Evolutionary conservation across 2,329 filamentous ascomycete species (phyloP), one percentile per base, ranked within the genome.

Genomic region (Parafenestella ontariensis): DNA sequence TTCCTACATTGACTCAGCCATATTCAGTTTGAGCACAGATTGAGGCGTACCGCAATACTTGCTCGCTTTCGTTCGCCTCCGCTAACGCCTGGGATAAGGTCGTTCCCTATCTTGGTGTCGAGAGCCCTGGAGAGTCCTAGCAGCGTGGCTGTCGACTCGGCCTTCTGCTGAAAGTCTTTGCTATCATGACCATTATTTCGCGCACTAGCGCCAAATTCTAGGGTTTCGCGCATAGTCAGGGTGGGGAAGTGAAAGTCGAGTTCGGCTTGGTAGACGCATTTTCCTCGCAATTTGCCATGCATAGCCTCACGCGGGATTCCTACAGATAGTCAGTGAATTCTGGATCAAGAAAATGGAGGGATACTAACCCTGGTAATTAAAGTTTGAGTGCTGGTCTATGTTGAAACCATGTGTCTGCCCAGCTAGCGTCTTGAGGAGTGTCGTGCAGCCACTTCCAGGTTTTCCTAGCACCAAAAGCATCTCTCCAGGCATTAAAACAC

Each of bases 31-130:
- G 39, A 11, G 74, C 58, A 43, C 3, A 20, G 20, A 24, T 2
- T 3, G 11, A 71, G 66, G 58, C 71, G 70, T 52, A 86, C 84
- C 0, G 83, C 79, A 52, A 86, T 85, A 52, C 77, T 81, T 8
- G 86, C 83, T 69, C 84, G 78, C 64, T 86, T 86, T 40, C 82
- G 68, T 62, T 85, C 82, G 40, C 83, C 83, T 52, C 85, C 85
- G 18, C 80, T 83, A 5, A 87, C 83, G 15, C 84, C 84, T 17
- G 83, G 78, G 18, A 85, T 77, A 55, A 80, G 85, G 37, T 85
- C 82, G 62, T 85, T 76, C 18, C 80, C 81, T 11, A 83, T 79
- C 41, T 86, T 88, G 6, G 87, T 90, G 79, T 0, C 84, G 81
- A 43, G 8, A 26, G 41, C 26, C 17, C 11, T 43, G 5, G 41